Conservation (phyloP, 2,329 filamentous ascomycete species). For the Botrytis byssoidea region DNA sequence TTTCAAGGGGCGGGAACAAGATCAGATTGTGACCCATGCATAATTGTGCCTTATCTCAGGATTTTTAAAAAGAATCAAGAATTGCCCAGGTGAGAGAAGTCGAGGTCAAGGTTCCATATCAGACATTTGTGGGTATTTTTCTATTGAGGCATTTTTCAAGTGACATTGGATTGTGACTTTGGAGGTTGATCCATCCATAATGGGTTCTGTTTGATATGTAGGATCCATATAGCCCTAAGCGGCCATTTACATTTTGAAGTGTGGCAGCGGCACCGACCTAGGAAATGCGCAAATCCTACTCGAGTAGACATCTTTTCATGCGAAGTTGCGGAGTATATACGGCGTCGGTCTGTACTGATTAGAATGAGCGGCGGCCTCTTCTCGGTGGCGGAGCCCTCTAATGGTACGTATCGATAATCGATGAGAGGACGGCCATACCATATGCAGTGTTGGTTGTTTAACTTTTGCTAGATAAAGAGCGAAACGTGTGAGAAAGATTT, state of each 20-base stretch:
- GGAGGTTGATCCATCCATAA: not conserved
- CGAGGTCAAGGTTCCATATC: not conserved
- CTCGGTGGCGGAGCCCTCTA: conserved; percentile 10
- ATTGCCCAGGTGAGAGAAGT: not conserved
- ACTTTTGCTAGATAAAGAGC: not conserved
- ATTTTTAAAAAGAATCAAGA: not conserved
- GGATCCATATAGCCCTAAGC: conserved; percentile 1
- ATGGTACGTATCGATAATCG: not conserved
- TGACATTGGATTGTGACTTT: not conserved
- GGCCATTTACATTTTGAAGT: not conserved
- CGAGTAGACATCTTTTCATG: not conserved
- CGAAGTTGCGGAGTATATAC: conserved; percentile 5
- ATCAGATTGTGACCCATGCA: conserved; percentile 6
- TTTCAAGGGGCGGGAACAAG: not conserved
- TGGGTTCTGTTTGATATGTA: not conserved
- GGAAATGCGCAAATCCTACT: conserved; percentile 2
- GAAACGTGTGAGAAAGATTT: conserved; percentile 15
- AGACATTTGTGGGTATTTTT: not conserved
- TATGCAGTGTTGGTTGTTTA: not conserved
- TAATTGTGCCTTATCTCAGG: conserved; percentile 7
- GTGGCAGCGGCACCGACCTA: not conserved
- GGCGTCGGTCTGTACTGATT: not conserved
- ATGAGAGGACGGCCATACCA: conserved; percentile 5
- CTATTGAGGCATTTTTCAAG: conserved; percentile 1
- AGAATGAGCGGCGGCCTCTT: conserved; percentile 12